phyloP scores from a whole-genome alignment of 2,329 filamentous ascomycete species.

The Alternaria sp. region DNA sequence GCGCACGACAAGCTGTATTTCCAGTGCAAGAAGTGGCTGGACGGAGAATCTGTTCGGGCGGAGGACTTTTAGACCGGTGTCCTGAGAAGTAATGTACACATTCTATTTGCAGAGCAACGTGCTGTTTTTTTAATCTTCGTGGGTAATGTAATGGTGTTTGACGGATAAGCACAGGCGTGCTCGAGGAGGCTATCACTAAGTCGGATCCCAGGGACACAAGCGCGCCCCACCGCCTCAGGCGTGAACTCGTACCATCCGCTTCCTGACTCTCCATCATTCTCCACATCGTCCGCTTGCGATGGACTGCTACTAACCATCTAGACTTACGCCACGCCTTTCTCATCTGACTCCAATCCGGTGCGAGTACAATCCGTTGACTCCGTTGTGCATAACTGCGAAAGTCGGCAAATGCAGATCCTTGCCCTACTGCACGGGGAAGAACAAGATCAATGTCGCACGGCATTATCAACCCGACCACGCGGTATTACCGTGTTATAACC shows the following conservation, averaged over 20 bases:
- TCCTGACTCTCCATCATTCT: background rate
- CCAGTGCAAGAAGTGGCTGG: no score
- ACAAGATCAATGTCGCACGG: conserved; percentile 23
- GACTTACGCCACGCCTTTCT: background rate
- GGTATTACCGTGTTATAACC: conserved; percentile 7
- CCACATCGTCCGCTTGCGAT: background rate
- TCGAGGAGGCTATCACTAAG: no score
- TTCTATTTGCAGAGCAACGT: no score
- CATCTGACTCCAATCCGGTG: background rate
- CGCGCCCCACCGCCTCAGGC: conserved; percentile 4
- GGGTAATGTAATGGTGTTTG: no score
- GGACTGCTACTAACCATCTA: background rate
- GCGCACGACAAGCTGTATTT: no score
- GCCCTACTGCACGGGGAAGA: background rate
- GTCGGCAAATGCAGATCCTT: conserved; percentile 8
- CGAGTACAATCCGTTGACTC: background rate
- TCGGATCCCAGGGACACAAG: background rate
- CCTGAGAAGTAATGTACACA: no score
- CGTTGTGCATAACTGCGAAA: background rate
- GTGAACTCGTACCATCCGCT: background rate
- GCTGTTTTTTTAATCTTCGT: no score
- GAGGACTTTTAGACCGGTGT: no score
- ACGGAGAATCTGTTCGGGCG: no score
- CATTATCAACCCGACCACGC: conserved; percentile 24
- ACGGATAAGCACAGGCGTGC: no score